phyloP scores from a whole-genome alignment of 2,329 filamentous ascomycete species.

The Claviceps sorghi region DNA sequence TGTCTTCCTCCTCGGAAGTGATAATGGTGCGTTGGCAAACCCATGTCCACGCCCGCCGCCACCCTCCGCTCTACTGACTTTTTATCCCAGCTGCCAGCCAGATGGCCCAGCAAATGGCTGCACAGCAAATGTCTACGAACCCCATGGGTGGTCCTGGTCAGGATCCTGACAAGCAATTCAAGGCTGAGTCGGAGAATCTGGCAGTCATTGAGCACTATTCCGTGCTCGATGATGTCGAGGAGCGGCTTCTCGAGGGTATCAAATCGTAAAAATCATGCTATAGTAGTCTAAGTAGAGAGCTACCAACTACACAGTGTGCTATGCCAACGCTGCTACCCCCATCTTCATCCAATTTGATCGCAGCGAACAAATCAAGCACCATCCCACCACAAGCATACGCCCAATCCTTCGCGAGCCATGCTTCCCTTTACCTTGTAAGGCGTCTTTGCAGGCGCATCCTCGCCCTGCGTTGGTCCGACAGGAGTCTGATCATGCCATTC shows the following conservation, averaged over 20 bases:
- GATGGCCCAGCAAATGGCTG: conserved; percentile 78
- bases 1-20: conserved; percentile 88
- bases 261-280: conserved; percentile 21
- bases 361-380: conserved; percentile 9
- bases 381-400: conserved; percentile 52
- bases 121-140: conserved; percentile 33
- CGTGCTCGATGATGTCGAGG: conserved; percentile 76
- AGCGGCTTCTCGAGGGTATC: conserved; percentile 54
- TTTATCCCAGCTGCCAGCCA: conserved; percentile 60
- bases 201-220: conserved; percentile 91
- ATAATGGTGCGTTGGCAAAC: conserved; percentile 57
- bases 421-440: conserved; percentile 56
- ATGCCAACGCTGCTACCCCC: background rate
- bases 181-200: conserved; percentile 84
- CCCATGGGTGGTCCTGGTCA: conserved; percentile 77
- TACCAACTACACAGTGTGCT: conserved; percentile 9
- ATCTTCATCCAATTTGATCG: conserved; percentile 1
- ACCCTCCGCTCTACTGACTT: conserved; percentile 7
- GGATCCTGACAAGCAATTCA: conserved; percentile 91
- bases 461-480: conserved; percentile 46
- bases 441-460: conserved; percentile 46
- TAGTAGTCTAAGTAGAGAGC: conserved; percentile 3
- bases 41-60: background rate
- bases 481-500: conserved; percentile 84
- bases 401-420: conserved; percentile 49